These are phyloP conservation scores for Carnegiea gigantea DNA, from an alignment of 179 eudicot genomes.

Conservation along the genomic window DNA sequence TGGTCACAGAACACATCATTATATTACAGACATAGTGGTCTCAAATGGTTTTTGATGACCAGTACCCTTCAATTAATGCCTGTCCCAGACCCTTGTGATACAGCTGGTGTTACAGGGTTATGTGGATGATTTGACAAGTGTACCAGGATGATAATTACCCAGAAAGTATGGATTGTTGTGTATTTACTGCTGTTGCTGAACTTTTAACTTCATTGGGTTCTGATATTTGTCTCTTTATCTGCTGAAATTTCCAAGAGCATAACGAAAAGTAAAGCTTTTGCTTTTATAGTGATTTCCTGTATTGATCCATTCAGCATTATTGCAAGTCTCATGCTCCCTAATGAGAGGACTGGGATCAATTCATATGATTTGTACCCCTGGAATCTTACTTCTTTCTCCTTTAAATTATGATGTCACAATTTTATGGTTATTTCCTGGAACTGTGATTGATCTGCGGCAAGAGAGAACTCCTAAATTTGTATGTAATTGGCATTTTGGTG, in stretches of 20 bases:
- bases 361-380: not conserved
- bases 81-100: no score
- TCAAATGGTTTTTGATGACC: no score
- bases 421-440: no score
- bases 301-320: not conserved
- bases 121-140: no score
- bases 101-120: no score
- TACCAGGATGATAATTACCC: no score
- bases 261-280: not conserved
- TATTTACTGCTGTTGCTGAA: not conserved
- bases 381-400: not conserved
- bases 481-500: not conserved
- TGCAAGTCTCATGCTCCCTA: not conserved
- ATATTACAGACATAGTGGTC: no score
- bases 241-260: not conserved
- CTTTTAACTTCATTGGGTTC: not conserved
- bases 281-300: not conserved
- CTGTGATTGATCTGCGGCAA: no score
- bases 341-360: not conserved
- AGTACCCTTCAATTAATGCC: not conserved
- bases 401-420: no score
- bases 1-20: no score
- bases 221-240: not conserved
- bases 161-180: not conserved
- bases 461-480: not conserved